Conservation (phyloP, 768 basidiomycete species). For the Basidioascus undulatus region DNA sequence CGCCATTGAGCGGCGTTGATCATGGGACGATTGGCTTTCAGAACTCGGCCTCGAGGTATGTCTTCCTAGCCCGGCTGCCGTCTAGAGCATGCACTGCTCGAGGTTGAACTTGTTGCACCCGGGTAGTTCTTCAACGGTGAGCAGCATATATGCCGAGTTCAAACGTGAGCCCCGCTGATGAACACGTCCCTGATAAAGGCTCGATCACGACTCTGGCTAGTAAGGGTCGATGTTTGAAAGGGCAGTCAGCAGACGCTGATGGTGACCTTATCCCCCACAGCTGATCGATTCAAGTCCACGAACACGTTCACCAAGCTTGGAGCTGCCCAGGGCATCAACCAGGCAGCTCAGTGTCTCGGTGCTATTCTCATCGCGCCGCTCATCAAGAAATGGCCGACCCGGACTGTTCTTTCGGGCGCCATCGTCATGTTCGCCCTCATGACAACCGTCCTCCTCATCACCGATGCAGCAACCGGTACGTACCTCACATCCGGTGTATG, state of each 20-base stretch:
- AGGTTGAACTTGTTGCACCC: too few relatives aligned
- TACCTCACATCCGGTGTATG: background rate
- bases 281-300: slow-evolving; percentile 10
- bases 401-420: slow-evolving; percentile 13
- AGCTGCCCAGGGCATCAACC: slow-evolving; percentile 12
- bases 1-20: background rate
- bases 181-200: background rate
- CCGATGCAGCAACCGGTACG: slow-evolving; percentile 13
- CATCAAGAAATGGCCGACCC: slow-evolving; percentile 13
- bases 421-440: slow-evolving; percentile 14
- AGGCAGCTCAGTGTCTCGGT: slow-evolving; percentile 13
- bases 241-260: slow-evolving; percentile 4
- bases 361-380: slow-evolving; percentile 15
- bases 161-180: background rate
- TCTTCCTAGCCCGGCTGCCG: too few relatives aligned
- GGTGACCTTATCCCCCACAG: slow-evolving; percentile 5
- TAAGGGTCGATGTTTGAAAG: background rate
- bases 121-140: slow-evolving; percentile 1
- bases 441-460: slow-evolving; percentile 12
- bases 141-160: background rate
- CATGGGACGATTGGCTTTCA: background rate
- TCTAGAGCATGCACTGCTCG: too few relatives aligned
- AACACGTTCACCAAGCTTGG: slow-evolving; percentile 13
- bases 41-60: slow-evolving; percentile 3
- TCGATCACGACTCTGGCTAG: slow-evolving; percentile 8